These are phyloP conservation scores for Austroboletus novae-zelandiae DNA, from an alignment of 1,284 basidiomycete species.

Conservation along the genomic window DNA sequence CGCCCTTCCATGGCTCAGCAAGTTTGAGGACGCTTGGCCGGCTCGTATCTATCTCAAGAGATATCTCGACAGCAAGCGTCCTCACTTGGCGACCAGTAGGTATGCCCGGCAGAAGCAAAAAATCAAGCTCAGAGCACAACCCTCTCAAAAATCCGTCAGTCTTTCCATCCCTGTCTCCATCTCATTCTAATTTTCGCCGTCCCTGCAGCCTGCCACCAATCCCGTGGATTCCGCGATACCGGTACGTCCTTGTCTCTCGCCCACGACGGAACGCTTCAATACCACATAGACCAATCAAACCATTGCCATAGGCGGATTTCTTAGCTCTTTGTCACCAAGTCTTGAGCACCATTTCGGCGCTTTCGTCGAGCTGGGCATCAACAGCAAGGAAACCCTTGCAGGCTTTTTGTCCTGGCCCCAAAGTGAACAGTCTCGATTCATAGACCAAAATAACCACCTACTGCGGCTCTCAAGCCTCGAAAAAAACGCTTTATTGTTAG, in stretches of 20 bases:
- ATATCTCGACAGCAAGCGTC: slow-evolving; percentile 13
- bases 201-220: background rate
- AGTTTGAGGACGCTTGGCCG: slow-evolving; percentile 20
- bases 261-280: background rate
- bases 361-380: slow-evolving; percentile 25
- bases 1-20: slow-evolving; percentile 18
- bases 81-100: slow-evolving; percentile 1
- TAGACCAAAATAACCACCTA: slow-evolving; percentile 8
- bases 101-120: background rate
- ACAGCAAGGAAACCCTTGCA: slow-evolving; percentile 17
- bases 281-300: background rate
- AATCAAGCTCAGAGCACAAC: background rate
- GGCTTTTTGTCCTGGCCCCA: slow-evolving; percentile 24
- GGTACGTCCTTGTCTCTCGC: background rate
- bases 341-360: slow-evolving; percentile 18
- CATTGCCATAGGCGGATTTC: slow-evolving; percentile 13
- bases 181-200: background rate
- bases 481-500: slow-evolving; percentile 14
- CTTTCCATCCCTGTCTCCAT: background rate
- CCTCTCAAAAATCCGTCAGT: background rate
- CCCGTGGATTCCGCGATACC: background rate
- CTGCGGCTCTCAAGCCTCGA: slow-evolving; percentile 25
- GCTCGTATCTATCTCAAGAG: slow-evolving; percentile 21
- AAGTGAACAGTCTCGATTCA: slow-evolving; percentile 12
- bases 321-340: slow-evolving; percentile 21